A percentile compares a stretch with the other conserved stretches of the same genome.
Evolutionary conservation across 148 eudicot species (phyloP).

Genomic region (Persicaria tinctoria): DNA sequence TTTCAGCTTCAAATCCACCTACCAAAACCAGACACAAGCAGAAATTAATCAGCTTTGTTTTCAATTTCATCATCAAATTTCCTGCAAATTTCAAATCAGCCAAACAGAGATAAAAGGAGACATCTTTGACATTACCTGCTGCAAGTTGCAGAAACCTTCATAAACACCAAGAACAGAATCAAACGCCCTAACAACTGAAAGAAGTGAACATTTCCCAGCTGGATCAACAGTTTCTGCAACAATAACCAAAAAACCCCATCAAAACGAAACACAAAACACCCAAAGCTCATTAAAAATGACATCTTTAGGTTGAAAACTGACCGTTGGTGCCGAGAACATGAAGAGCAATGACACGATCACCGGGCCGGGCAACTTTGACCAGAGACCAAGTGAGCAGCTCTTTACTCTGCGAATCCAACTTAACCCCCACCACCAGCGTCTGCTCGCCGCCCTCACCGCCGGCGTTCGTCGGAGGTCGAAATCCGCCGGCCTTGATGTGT

Average conservation of each 20-base stretch:
- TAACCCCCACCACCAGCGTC: slow-evolving; percentile 32
- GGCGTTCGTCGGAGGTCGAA: neutral
- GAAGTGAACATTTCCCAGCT: slow-evolving; percentile 54
- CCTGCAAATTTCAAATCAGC: neutral
- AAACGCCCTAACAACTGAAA: slow-evolving; percentile 75
- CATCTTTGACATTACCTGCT: slow-evolving; percentile 42
- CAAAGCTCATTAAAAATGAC: neutral
- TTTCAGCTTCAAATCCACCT: slow-evolving; percentile 96
- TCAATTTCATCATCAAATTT: neutral
- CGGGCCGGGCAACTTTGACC: slow-evolving; percentile 71
- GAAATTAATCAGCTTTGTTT: neutral
- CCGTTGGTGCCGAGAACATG: slow-evolving; percentile 36
- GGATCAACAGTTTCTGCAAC: slow-evolving; percentile 42
- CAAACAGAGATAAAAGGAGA: neutral
- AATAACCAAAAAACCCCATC: neutral
- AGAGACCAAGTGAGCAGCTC: slow-evolving; percentile 81
- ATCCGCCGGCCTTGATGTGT: neutral
- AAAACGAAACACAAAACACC: neutral
- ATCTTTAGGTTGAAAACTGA: neutral
- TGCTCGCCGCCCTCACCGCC: neutral
- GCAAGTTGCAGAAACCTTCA: slow-evolving; percentile 86
- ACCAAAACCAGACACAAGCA: slow-evolving; percentile 10
- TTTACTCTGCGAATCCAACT: slow-evolving; percentile 39
- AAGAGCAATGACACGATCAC: slow-evolving; percentile 69
- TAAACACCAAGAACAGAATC: slow-evolving; percentile 79